Evolutionary conservation across 352 stramenopile species (phyloP).

Genomic region (Phytophthora macrochlamydospora): DNA sequence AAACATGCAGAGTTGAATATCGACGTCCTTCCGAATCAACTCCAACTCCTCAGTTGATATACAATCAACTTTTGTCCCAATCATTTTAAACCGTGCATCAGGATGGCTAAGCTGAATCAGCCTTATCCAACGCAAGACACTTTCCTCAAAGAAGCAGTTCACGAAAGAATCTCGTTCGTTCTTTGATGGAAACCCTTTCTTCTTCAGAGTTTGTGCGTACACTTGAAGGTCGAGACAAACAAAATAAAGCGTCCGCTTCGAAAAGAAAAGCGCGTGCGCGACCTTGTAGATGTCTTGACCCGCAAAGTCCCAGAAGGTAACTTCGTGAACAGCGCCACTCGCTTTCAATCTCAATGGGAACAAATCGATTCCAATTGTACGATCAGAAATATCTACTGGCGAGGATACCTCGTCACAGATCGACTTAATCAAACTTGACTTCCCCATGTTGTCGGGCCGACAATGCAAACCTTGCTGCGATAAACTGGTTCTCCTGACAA

Average conservation of each 20-base stretch:
- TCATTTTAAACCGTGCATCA: slow-evolving; percentile 23
- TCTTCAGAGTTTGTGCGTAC: neutral
- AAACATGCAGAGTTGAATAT: too few species aligned
- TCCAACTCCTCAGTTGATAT: too few species aligned
- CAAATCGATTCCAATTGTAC: neutral
- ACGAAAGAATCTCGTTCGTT: neutral
- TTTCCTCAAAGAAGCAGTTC: too few species aligned
- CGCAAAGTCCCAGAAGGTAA: slow-evolving; percentile 22
- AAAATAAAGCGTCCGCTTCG: too few species aligned
- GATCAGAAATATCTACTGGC: neutral
- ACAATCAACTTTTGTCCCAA: slow-evolving; percentile 8
- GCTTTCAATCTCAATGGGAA: neutral
- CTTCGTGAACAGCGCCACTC: neutral
- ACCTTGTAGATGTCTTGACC: neutral
- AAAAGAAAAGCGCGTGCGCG: too few species aligned
- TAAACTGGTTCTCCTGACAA: neutral
- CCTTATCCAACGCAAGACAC: slow-evolving; percentile 6
- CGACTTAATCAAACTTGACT: neutral
- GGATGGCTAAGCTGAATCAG: slow-evolving; percentile 14
- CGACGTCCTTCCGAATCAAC: too few species aligned
- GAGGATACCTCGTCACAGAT: neutral
- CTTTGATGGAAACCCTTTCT: too few species aligned
- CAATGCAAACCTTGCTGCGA: neutral
- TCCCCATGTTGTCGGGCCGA: neutral
- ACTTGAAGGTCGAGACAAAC: too few species aligned